Evolutionary conservation across 2,329 filamentous ascomycete species (phyloP), one percentile per base, ranked within the genome.

Genomic region (Aschersonia sp.): DNA sequence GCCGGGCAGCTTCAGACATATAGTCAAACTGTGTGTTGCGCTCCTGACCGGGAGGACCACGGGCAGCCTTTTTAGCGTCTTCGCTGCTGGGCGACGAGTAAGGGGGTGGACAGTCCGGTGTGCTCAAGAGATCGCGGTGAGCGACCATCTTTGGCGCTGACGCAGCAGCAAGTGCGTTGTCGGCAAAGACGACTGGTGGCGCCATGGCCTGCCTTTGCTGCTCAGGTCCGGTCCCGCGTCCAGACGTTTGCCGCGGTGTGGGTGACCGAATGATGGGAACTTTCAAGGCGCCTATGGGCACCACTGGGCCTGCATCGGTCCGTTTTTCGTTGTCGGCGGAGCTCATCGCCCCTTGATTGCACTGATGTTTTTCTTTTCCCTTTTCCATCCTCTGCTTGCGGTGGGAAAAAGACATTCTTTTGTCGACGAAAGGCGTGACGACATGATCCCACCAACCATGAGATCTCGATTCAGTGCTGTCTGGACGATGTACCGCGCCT

Each of bases 361-460:
- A 8, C 32, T 62, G 59, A 32, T 65, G 61, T 4, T 57, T 60
- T 8, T 12, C 50, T n/a, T 52, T 48, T 14, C 56, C 55, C 43
- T 51, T 57, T 22, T 62, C 59, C 30, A 52, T 47, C 47, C 58
- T 61, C 45, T 60, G 48, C 54, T 56, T 63, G 44, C 64, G 63
- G 44, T 63, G 66, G 44, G 67, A 64, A 29, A 73, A 69, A 39
- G 69, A 71, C 11, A 65, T 55, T 45, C 54, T 62, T 56, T 54
- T 71, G 56, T 73, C 69, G 12, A 64, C 55, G 56, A 87, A 87
- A 0, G 84, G 84, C 1, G 83, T 84, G 6, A 76, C 81, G 48
- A 88, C 77, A 53, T 84, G 73, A 55, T 86, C 84, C 84, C 84
- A 88, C 83, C 84, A 88, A 22, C 84, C 84, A 50, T 73, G 71